phyloP scores from a whole-genome alignment of 164 flowering plant species.

The Stephania cephalantha region DNA sequence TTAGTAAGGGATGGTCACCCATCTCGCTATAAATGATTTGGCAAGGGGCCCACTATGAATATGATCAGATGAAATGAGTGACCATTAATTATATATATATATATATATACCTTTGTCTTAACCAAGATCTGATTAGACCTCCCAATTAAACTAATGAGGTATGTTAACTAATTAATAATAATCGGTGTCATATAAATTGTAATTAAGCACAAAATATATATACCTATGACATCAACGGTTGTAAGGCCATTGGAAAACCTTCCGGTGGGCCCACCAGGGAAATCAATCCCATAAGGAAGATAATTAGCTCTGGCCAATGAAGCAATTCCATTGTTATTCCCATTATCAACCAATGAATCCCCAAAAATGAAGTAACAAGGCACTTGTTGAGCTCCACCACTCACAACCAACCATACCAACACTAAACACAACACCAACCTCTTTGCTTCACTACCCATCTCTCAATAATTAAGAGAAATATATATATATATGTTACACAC shows the following conservation, averaged over 20 bases:
- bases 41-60: too few relatives aligned
- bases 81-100: too few relatives aligned
- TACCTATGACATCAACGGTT: conserved; percentile 57
- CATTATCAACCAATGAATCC: conserved; percentile 76
- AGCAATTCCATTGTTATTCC: conserved; percentile 55
- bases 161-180: too few relatives aligned
- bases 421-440: conserved; percentile 7
- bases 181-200: too few relatives aligned
- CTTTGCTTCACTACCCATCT: neutral
- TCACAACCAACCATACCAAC: conserved; percentile 1
- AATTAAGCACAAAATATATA: too few relatives aligned
- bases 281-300: conserved; percentile 72
- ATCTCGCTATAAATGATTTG: too few relatives aligned
- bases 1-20: too few relatives aligned
- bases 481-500: too few relatives aligned
- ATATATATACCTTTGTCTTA: too few relatives aligned
- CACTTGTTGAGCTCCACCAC: conserved; percentile 34
- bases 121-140: too few relatives aligned
- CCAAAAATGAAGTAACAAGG: conserved; percentile 81
- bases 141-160: too few relatives aligned
- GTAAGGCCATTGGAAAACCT: conserved; percentile 34
- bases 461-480: neutral
- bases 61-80: too few relatives aligned
- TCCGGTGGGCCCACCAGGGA: conserved; percentile 53
- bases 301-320: conserved; percentile 64